Conservation (phyloP, 495 filamentous ascomycete species). For the Cercophora scortea region DNA sequence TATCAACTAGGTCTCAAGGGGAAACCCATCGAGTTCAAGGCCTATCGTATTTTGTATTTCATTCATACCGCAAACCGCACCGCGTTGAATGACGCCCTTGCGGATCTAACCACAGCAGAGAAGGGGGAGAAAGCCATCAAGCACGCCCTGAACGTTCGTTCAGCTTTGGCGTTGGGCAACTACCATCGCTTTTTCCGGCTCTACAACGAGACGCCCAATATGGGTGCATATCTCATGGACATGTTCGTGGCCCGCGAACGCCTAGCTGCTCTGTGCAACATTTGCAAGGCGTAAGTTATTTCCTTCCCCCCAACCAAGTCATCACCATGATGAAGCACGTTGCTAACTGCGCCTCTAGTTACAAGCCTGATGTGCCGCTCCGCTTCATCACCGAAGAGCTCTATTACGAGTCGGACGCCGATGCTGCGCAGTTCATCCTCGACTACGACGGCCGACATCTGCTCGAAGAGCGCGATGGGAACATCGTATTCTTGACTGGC, state of each 20-base stretch:
- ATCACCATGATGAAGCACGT: not conserved
- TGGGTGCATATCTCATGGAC: conserved; percentile 98
- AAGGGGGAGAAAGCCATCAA: conserved; percentile 75
- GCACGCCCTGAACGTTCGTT: conserved; percentile 87
- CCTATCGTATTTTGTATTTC: conserved; percentile 99
- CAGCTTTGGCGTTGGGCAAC: conserved; percentile 85
- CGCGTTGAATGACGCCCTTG: conserved; percentile 94
- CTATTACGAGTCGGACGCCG: conserved; percentile 86
- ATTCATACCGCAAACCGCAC: conserved; percentile 98
- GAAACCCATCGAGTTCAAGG: conserved; percentile 92
- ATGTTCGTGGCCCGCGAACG: conserved; percentile 96
- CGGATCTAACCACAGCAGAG: conserved; percentile 96
- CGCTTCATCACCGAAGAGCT: conserved; percentile 93
- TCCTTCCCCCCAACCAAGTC: not conserved
- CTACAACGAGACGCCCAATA: conserved; percentile 89
- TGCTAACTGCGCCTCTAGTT: conserved; percentile 51
- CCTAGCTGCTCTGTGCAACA: conserved; percentile 76
- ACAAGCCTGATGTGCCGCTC: conserved; percentile 80
- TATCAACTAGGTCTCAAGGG: conserved; percentile 82
- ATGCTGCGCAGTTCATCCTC: conserved; percentile 80
- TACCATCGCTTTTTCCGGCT: conserved; percentile 96
- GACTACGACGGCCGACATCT: conserved; percentile 65
- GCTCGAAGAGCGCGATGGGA: conserved; percentile 69
- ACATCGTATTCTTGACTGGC: conserved; percentile 65
- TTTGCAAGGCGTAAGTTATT: conserved; percentile 83